Base-by-base conservation (phyloP, 1,284 basidiomycete genomes). In the Abortiporus biennis region DNA sequence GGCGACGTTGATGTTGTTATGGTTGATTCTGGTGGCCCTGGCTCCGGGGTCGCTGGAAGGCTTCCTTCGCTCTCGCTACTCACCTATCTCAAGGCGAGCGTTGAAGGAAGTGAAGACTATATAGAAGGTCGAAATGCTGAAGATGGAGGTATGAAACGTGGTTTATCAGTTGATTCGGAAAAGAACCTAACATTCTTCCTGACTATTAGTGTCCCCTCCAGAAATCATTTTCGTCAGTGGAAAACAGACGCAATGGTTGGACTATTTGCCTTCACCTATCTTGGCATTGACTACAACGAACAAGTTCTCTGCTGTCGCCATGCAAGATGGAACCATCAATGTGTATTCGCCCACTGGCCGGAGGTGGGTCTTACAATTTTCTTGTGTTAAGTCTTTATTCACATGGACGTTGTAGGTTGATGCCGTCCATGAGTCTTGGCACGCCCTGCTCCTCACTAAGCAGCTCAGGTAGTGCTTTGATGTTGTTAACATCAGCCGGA, bases 121-220 rank as follows among this genome's bases (percentile, higher is more conserved):
- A 65, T 96, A 34, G 91, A 96, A 56, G 88, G 72, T 0, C 72
- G 80, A 49, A 97, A 99, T 66, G 72, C 81, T 20, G 81, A 84
- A 43, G 71, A 72, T 19, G 72, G 70, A 40, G 74, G 84, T 78
- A 54, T 42, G 69, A 67, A 17, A n/a, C 11, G 19, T 27, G 3
- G 17, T 11, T 0, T 24, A 2, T 2, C 20, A 15, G 2, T 8
- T 16, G 20, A 13, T 12, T 33, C 9, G 12, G n/a, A 9, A 37
- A 9, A 17, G n/a, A 2, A 35, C 23, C 20, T 21, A 35, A 19
- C 34, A 15, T 34, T 24, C 17, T n/a, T n/a, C n/a, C n/a, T n/a
- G n/a, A n/a, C n/a, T n/a, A n/a, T n/a, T n/a, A n/a, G n/a, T n/a
- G n/a, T n/a, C n/a, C 50, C 33, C 9, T 24, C 42, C n/a, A 74